These are phyloP conservation scores for Aureobasidium mangrovei DNA, from an alignment of 2,329 filamentous ascomycete species.

Conservation along the genomic window DNA sequence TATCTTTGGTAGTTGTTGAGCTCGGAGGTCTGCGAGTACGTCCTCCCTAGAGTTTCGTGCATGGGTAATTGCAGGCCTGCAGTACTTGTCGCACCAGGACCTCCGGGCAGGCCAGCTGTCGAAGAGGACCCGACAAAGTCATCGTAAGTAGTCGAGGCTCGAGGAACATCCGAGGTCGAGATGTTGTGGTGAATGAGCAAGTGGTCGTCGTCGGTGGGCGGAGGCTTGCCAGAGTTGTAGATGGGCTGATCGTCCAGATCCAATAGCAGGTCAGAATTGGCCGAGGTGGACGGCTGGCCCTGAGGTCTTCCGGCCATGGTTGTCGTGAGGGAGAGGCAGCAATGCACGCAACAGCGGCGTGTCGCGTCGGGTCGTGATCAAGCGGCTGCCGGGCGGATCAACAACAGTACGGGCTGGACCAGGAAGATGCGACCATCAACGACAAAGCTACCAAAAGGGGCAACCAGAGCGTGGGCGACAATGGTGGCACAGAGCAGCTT, in stretches of 20 bases:
- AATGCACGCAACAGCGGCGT: slow-evolving; percentile 1
- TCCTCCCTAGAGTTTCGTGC: slow-evolving; percentile 32
- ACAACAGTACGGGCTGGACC: background rate
- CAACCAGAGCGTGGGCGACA: background rate
- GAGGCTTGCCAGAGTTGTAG: slow-evolving; percentile 68
- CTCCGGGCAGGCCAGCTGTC: slow-evolving; percentile 35
- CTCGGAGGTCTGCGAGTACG: slow-evolving; percentile 68
- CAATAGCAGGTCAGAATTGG: slow-evolving; percentile 48
- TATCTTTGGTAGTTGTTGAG: slow-evolving; percentile 86
- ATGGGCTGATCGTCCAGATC: slow-evolving; percentile 60
- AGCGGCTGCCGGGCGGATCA: background rate
- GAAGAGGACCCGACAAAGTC: slow-evolving; percentile 70
- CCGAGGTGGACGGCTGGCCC: slow-evolving; percentile 38
- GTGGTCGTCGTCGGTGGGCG: slow-evolving; percentile 73
- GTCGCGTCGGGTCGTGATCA: background rate
- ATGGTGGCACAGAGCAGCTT: background rate
- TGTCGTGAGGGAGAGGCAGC: slow-evolving; percentile 11
- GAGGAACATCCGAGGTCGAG: slow-evolving; percentile 51
- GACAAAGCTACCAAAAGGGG: slow-evolving; percentile 5
- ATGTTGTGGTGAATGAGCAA: slow-evolving; percentile 67
- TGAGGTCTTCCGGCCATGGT: slow-evolving; percentile 47
- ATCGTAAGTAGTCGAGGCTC: slow-evolving; percentile 88
- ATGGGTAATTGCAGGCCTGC: slow-evolving; percentile 33
- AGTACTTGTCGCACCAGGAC: slow-evolving; percentile 31
- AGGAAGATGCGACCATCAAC: slow-evolving; percentile 13